These are phyloP conservation scores for Aphanomyces invadans DNA, from an alignment of 352 stramenopile genomes.

Conservation along the genomic window DNA sequence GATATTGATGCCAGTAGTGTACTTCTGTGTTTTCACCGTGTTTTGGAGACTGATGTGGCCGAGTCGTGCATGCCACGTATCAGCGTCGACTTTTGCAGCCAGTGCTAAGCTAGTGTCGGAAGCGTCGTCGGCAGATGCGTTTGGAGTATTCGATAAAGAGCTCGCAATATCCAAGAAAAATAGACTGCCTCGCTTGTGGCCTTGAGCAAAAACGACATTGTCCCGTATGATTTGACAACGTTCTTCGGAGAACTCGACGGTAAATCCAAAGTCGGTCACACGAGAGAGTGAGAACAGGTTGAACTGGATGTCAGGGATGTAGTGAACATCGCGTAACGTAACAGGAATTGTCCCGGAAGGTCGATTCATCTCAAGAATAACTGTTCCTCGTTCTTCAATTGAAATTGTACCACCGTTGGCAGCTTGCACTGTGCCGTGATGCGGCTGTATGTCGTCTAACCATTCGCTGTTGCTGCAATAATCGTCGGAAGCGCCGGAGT, in stretches of 20 bases:
- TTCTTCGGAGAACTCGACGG: background rate
- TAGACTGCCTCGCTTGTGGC: background rate
- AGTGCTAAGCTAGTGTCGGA: background rate
- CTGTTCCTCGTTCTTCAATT: background rate
- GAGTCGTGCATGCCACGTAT: slow-evolving; percentile 23
- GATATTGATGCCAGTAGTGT: background rate
- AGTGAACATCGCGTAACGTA: background rate
- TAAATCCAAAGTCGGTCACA: background rate
- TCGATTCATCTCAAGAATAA: background rate
- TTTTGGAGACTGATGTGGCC: background rate
- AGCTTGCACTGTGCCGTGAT: background rate
- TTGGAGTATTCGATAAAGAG: no score
- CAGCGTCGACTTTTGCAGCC: background rate
- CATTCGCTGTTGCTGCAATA: background rate
- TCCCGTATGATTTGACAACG: background rate
- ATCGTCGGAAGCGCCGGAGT: background rate
- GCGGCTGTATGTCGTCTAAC: background rate
- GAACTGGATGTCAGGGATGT: background rate
- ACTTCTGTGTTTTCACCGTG: background rate
- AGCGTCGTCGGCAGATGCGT: background rate
- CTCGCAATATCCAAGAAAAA: background rate
- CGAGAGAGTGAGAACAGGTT: background rate
- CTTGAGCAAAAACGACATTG: background rate
- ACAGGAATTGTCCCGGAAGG: background rate
- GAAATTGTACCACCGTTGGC: background rate